Conservation (phyloP, 768 basidiomycete genomes). For the Lyophyllum semitale region DNA sequence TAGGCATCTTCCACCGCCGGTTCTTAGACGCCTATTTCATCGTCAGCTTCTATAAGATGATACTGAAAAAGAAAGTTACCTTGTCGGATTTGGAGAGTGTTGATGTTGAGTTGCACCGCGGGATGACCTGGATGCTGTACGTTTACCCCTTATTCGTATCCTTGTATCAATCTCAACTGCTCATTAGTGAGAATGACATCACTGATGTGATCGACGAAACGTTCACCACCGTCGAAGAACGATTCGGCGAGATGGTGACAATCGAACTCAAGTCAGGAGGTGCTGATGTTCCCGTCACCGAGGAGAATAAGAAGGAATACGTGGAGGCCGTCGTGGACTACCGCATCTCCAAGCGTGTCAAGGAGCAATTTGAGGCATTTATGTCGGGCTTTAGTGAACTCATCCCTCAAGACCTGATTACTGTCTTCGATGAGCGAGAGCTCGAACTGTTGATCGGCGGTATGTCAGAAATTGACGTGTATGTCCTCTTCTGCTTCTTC, state of each 20-base stretch:
- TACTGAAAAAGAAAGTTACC: conserved; percentile 95
- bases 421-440: conserved; percentile 98
- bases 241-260: conserved; percentile 97
- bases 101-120: conserved; percentile 91
- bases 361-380: conserved; percentile 99
- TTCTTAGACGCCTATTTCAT: conserved; percentile 99
- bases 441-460: conserved; percentile 96
- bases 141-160: conserved; percentile 30
- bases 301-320: conserved; percentile 99
- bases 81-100: conserved; percentile 94
- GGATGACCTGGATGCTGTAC: conserved; percentile 98
- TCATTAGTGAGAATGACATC: conserved; percentile 91
- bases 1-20: conserved; percentile 98
- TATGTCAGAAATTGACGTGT: conserved; percentile 99
- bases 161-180: conserved; percentile 5
- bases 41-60: conserved; percentile 99
- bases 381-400: conserved; percentile 99
- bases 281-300: conserved; percentile 81
- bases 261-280: conserved; percentile 94
- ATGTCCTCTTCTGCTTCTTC: conserved; percentile 36
- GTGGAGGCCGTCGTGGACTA: conserved; percentile 94
- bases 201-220: conserved; percentile 98
- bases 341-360: conserved; percentile 95
- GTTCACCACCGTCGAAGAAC: conserved; percentile 95
- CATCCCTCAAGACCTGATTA: conserved; percentile 96